Conservation (phyloP, 225 moss, liverwort and hornwort species). For the Physcomitrellopsis africana region DNA sequence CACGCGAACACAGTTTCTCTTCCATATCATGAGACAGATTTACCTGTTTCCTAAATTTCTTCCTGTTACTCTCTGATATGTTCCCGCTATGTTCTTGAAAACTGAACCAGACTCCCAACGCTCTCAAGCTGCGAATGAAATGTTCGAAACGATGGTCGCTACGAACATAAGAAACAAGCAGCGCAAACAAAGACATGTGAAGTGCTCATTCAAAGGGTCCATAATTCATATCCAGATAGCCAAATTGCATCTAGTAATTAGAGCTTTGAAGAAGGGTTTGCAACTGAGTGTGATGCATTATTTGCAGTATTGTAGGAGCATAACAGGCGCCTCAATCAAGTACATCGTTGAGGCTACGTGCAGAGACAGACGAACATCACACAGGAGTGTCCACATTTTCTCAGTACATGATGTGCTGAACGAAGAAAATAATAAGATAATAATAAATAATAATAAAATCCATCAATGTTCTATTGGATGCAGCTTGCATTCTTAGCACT, state of each 20-base stretch:
- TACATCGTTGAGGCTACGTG: conserved; percentile 4
- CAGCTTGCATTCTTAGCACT: conserved; percentile 83
- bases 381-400: neutral
- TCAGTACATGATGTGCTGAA: conserved; percentile 7
- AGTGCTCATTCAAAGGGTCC: neutral
- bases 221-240: neutral
- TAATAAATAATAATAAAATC: neutral
- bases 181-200: neutral
- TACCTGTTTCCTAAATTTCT: no score
- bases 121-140: no score
- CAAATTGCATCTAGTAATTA: neutral
- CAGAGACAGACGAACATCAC: neutral
- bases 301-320: conserved; percentile 13
- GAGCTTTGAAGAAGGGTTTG: neutral
- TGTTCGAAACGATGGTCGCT: no score
- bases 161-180: no score
- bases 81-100: neutral
- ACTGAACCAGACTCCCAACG: neutral
- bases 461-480: conserved; percentile 50
- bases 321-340: conserved; percentile 4
- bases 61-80: no score
- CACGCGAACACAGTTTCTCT: no score
- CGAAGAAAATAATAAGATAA: neutral
- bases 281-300: conserved; percentile 22
- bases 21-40: no score